Evolutionary conservation across 352 stramenopile species (phyloP), one percentile per base, ranked within the genome.

Genomic region (Albugo candida): DNA sequence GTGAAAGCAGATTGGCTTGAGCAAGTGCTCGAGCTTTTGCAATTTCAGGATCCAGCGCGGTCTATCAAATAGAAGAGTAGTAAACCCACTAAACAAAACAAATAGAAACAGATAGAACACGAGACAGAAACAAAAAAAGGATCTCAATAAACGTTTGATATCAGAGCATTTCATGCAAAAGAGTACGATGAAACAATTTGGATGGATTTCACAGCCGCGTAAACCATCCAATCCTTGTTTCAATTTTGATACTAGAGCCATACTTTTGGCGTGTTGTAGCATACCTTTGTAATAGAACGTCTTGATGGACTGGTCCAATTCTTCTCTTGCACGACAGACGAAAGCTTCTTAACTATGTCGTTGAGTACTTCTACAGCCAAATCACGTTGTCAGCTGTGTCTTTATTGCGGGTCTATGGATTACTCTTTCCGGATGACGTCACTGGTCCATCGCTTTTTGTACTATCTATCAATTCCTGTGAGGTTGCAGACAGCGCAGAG

Each of bases 301-400:
- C 8, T 43, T 8, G 38, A 24, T 43, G 38, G 17, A 24, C 20
- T 43, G 38, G 3, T 31, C 24, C 24, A 43, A 10, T 3, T 43
- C 41, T 83, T 77, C 48, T 82, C 59, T 52, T 83, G 66, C 18
- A 86, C 70, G 19, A 86, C 64, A 16, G 53, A 67, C 19, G 70
- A 77, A 14, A 86, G 53, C 11, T 61, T 55, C 65, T 70, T 69
- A 12, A 81, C 73, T 14, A 86, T 71, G 41, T 81, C 73, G 24
- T 31, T 31, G 24, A 31, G 24, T 8, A 31, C 24, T 31, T 31
- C 24, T 31, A 31, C 24, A 31, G 8, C 3, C 3, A 31, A 3
- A 8, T 31, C 3, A 8, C 24, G 3, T 31, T 10, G 3, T 31
- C 24, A 31, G 24, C 3, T 31, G 8, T 8, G 8, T 31, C 3